Evolutionary conservation across 345 rosid species (phyloP).

Genomic region (Trapa bicornis): DNA sequence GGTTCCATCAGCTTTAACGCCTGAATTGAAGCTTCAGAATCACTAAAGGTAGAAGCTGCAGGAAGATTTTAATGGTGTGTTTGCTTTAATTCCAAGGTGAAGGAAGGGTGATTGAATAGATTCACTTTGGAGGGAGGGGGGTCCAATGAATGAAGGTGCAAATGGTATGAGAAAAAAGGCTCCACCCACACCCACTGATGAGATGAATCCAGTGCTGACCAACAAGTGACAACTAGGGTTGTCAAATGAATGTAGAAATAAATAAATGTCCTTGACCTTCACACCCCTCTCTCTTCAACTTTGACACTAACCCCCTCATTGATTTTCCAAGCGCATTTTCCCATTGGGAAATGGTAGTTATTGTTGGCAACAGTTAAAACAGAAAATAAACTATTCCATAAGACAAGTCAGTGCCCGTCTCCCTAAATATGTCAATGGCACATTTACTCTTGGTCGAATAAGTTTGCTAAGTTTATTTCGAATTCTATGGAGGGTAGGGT

Average conservation of each 20-base stretch:
- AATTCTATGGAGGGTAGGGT: no score
- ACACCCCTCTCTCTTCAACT: neutral
- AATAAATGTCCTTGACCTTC: neutral
- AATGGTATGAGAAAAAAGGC: no score
- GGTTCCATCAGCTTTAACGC: neutral
- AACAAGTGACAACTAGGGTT: conserved; percentile 1
- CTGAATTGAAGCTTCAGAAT: neutral
- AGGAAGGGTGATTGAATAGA: neutral
- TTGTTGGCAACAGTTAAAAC: neutral
- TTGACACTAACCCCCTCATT: neutral
- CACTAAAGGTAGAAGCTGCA: neutral
- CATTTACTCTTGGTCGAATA: no score
- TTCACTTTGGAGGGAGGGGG: neutral
- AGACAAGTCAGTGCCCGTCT: neutral
- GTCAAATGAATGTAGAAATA: conserved; percentile 4
- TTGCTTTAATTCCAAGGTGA: conserved; percentile 2
- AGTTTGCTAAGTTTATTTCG: no score
- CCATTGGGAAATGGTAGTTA: neutral
- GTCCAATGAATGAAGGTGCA: no score
- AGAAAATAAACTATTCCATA: neutral
- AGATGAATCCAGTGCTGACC: no score
- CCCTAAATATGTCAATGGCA: no score
- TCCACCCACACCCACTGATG: no score
- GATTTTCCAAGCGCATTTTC: conserved; percentile 1
- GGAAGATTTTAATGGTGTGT: neutral